Conservation (phyloP, 2,329 filamentous ascomycete species). For the Pseudocercospora cruenta region DNA sequence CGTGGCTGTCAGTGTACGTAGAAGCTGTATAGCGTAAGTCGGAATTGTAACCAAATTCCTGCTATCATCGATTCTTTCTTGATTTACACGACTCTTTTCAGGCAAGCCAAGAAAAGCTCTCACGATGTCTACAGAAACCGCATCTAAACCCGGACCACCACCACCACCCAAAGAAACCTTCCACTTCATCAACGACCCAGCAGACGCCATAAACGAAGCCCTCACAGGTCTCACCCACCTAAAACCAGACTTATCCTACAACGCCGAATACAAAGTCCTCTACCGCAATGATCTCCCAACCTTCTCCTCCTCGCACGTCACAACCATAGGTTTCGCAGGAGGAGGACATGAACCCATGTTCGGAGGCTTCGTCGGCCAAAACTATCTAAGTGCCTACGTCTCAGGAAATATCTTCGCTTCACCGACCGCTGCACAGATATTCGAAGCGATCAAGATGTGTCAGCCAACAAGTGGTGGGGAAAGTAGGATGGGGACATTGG, state of each 20-base stretch:
- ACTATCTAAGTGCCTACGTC: constrained; percentile 64
- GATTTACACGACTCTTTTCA: too few relatives aligned
- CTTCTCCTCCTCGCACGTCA: constrained; percentile 39
- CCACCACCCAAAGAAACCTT: constrained; percentile 40
- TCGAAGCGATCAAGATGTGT: constrained; percentile 60
- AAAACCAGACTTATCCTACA: constrained; percentile 40
- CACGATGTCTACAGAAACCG: constrained; percentile 33
- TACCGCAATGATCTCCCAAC: constrained; percentile 40
- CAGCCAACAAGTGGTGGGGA: constrained; percentile 52
- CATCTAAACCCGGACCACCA: constrained; percentile 17
- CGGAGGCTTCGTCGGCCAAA: constrained; percentile 65
- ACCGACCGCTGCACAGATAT: constrained; percentile 65
- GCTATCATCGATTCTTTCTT: neutral
- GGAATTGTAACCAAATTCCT: neutral
- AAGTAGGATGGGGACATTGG: constrained; percentile 56
- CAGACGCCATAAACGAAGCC: constrained; percentile 42
- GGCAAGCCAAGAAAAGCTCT: too few relatives aligned
- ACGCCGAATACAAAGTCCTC: constrained; percentile 42
- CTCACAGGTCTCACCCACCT: constrained; percentile 41
- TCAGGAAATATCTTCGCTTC: constrained; percentile 67
- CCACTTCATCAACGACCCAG: constrained; percentile 43
- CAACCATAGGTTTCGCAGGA: constrained; percentile 43
- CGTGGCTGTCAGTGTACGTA: neutral
- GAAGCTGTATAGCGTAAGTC: neutral
- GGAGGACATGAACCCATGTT: constrained; percentile 61